Evolutionary conservation across 768 basidiomycete species (phyloP).

Genomic region (Pleurotus giganteus): DNA sequence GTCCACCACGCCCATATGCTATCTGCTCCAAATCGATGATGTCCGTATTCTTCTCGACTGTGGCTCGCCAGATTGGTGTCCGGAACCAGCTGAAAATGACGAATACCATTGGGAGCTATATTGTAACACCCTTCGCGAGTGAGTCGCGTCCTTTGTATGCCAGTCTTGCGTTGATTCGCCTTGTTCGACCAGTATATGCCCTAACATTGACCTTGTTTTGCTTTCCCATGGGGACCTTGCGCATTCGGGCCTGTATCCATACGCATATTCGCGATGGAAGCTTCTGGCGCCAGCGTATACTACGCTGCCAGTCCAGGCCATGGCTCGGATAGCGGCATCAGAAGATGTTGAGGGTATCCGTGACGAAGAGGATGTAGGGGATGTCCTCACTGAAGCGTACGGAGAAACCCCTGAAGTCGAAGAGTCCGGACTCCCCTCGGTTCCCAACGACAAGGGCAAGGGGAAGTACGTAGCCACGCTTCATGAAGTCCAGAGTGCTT

Average conservation of each 20-base stretch:
- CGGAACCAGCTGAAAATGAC: constrained; percentile 42
- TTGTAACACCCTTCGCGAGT: constrained; percentile 68
- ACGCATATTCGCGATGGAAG: constrained; percentile 84
- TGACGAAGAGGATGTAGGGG: constrained; percentile 70
- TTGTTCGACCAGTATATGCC: constrained; percentile 54
- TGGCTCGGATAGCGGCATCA: constrained; percentile 87
- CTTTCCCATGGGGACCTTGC: constrained; percentile 91
- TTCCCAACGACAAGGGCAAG: constrained; percentile 29
- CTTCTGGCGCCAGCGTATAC: constrained; percentile 91
- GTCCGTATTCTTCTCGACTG: constrained; percentile 92
- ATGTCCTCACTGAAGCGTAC: constrained; percentile 28
- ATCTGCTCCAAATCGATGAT: constrained; percentile 93
- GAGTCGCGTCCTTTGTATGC: constrained; percentile 24
- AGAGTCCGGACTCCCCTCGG: constrained; percentile 23
- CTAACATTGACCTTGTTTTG: constrained; percentile 85
- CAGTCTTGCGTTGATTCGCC: background rate
- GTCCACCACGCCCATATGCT: constrained; percentile 65
- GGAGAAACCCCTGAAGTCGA: constrained; percentile 23
- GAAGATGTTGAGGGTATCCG: constrained; percentile 85
- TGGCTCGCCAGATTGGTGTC: constrained; percentile 86
- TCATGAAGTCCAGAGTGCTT: constrained; percentile 89
- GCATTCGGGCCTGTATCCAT: constrained; percentile 91
- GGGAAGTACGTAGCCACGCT: constrained; percentile 72
- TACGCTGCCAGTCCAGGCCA: constrained; percentile 92
- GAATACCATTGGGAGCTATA: constrained; percentile 61